phyloP scores from a whole-genome alignment of 768 basidiomycete species.

The Exidia glandulosa region DNA sequence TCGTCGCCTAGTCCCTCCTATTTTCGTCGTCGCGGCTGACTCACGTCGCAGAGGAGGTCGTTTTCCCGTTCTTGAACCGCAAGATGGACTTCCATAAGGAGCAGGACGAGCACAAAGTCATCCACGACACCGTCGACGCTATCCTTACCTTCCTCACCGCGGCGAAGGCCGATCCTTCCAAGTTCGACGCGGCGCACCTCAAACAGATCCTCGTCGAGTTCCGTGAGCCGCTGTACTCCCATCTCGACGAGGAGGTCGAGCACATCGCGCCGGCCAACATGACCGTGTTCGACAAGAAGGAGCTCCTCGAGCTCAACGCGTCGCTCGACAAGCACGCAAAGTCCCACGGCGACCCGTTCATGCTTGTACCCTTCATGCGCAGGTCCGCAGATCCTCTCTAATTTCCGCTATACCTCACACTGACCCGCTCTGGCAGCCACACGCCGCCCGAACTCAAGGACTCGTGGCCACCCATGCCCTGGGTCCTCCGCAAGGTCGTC shows the following conservation, averaged over 20 bases:
- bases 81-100: conserved; percentile 30
- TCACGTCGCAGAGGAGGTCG: conserved; percentile 15
- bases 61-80: conserved; percentile 26
- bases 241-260: conserved; percentile 27
- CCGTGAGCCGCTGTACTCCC: conserved; percentile 17
- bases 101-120: conserved; percentile 23
- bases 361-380: conserved; percentile 24
- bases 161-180: conserved; percentile 16
- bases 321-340: conserved; percentile 22
- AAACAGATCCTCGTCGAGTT: conserved; percentile 15
- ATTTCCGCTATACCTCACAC: background rate
- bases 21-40: background rate
- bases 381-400: conserved; percentile 23
- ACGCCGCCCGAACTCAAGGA: conserved; percentile 26
- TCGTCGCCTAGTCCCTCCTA: background rate
- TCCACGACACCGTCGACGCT: conserved; percentile 20
- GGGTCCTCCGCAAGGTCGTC: conserved; percentile 26
- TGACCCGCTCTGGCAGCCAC: conserved; percentile 18
- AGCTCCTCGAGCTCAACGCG: conserved; percentile 19
- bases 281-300: conserved; percentile 17
- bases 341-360: conserved; percentile 22
- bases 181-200: conserved; percentile 23
- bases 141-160: conserved; percentile 16
- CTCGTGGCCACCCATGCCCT: conserved; percentile 28
- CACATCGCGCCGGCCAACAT: conserved; percentile 23